Evolutionary conservation across 2,329 filamentous ascomycete genomes (phyloP).

Genomic region (Phialophora macrospora): DNA sequence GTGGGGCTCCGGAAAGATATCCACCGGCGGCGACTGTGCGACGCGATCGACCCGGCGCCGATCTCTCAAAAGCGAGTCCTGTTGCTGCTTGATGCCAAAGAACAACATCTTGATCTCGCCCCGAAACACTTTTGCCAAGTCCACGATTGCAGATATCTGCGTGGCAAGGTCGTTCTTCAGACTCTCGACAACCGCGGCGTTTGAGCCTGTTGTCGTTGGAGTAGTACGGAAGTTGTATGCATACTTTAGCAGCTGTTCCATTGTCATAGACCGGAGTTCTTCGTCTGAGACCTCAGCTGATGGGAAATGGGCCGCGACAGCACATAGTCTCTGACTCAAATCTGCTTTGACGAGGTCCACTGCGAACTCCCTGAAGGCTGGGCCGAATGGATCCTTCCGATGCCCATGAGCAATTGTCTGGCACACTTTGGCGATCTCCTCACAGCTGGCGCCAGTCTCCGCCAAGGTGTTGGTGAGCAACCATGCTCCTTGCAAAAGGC

Average conservation of each 20-base stretch:
- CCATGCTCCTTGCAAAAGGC: constrained; percentile 13
- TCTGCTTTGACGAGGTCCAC: constrained; percentile 27
- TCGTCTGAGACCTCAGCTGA: not conserved
- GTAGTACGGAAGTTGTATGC: constrained; percentile 20
- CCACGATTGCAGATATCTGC: constrained; percentile 27
- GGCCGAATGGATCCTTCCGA: constrained; percentile 30
- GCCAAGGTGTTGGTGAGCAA: constrained; percentile 26
- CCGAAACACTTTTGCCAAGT: constrained; percentile 25
- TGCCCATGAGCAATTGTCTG: constrained; percentile 27
- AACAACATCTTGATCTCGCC: constrained; percentile 19
- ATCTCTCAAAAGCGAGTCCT: not conserved
- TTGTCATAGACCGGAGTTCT: constrained; percentile 16
- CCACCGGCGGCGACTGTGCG: not conserved
- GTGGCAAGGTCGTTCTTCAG: constrained; percentile 21
- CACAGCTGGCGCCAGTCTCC: constrained; percentile 31
- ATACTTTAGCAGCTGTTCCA: constrained; percentile 20
- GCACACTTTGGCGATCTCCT: constrained; percentile 29
- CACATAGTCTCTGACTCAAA: constrained; percentile 18
- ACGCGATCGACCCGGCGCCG: not conserved
- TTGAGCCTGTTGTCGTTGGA: not conserved
- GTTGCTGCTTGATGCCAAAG: not conserved
- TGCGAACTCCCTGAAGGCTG: constrained; percentile 23
- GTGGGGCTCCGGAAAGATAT: constrained; percentile 11
- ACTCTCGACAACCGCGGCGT: not conserved
- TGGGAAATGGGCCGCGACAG: constrained; percentile 4